A percentile compares a stretch with the other conserved stretches of the same genome.
Evolutionary conservation across 208 protist species (phyloP).

Genomic region (Angomonas desouzai): DNA sequence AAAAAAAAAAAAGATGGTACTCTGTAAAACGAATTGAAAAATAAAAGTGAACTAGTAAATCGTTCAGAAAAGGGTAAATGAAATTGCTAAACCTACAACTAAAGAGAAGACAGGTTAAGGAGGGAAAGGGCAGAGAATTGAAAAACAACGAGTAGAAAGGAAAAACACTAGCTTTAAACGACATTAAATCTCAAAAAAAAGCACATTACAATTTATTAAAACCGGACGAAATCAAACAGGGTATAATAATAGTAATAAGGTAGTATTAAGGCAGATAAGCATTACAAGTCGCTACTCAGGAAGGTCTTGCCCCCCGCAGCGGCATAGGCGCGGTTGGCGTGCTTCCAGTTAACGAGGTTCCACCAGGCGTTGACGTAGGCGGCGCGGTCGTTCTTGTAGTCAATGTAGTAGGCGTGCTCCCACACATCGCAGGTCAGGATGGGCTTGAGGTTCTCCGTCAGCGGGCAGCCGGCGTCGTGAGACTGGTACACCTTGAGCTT

Average conservation of each 20-base stretch:
- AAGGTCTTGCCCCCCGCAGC: slow-evolving; percentile 7
- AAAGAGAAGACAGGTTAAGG: no score
- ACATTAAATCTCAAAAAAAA: no score
- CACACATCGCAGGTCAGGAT: slow-evolving; percentile 92
- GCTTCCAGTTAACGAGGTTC: slow-evolving; percentile 94
- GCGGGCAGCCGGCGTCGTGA: slow-evolving; percentile 78
- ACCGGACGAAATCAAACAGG: neutral
- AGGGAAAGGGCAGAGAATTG: neutral
- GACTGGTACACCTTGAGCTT: slow-evolving; percentile 83
- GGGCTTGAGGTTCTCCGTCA: slow-evolving; percentile 70
- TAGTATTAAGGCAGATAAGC: neutral
- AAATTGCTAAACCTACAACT: no score
- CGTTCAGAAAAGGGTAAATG: no score
- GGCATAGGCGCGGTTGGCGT: slow-evolving; percentile 25
- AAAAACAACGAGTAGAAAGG: neutral
- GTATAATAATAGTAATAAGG: neutral
- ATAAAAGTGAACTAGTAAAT: no score
- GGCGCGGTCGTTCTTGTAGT: slow-evolving; percentile 91
- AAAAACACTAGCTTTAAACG: no score
- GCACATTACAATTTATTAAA: no score
- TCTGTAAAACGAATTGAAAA: no score
- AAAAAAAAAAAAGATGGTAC: no score
- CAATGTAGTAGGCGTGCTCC: slow-evolving; percentile 96
- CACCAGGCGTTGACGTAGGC: slow-evolving; percentile 90
- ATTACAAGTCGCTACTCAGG: slow-evolving; percentile 17